These are phyloP conservation scores for Diplocarpon rosae DNA, from an alignment of 2,329 filamentous ascomycete species.

Conservation along the genomic window DNA sequence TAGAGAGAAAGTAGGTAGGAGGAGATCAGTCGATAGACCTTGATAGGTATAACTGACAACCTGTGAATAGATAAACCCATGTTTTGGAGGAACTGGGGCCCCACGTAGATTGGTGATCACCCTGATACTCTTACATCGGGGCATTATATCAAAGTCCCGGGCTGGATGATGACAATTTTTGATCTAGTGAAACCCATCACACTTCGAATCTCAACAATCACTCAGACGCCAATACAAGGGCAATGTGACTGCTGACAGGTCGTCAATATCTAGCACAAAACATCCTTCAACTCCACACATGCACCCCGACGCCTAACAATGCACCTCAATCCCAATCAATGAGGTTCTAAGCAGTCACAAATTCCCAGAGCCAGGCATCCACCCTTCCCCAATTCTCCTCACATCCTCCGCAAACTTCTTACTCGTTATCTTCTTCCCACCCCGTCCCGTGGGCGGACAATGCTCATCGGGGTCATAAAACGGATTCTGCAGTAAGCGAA, in stretches of 20 bases:
- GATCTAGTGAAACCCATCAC: no score
- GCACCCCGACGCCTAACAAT: slow-evolving; percentile 6
- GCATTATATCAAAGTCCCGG: no score
- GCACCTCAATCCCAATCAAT: not conserved
- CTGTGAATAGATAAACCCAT: no score
- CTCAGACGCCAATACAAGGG: no score
- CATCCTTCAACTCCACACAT: slow-evolving; percentile 1
- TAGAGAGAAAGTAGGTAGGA: slow-evolving; percentile 18
- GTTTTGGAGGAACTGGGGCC: no score
- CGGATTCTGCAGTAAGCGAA: slow-evolving; percentile 79
- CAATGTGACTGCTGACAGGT: no score
- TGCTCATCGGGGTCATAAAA: slow-evolving; percentile 89
- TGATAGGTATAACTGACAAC: not conserved
- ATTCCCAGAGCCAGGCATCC: slow-evolving; percentile 57
- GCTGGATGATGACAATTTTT: no score
- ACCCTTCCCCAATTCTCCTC: slow-evolving; percentile 71
- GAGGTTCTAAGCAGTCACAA: not conserved
- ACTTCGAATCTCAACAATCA: no score
- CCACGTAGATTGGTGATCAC: no score
- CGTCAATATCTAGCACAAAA: no score
- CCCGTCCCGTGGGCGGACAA: slow-evolving; percentile 43
- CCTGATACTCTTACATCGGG: no score
- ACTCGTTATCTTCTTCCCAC: slow-evolving; percentile 67
- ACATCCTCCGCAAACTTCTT: slow-evolving; percentile 72
- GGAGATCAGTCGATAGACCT: not conserved